phyloP scores from a whole-genome alignment of 2,329 filamentous ascomycete genomes.

The Periconia sp. region DNA sequence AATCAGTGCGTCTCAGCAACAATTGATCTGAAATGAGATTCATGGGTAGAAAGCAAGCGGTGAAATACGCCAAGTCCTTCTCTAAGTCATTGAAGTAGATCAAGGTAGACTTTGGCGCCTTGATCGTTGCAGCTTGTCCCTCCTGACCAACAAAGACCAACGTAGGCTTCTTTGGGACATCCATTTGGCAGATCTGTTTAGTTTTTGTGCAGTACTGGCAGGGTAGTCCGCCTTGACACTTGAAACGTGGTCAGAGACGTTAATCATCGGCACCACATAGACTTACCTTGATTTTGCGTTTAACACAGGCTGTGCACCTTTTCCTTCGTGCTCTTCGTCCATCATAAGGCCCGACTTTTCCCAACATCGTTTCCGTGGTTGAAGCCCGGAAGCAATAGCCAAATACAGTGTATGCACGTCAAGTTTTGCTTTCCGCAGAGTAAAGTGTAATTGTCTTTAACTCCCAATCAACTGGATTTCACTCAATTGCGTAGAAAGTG shows the following conservation, averaged over 20 bases:
- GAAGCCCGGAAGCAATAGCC: not conserved
- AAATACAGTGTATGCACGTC: no score
- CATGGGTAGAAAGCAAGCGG: constrained; percentile 23
- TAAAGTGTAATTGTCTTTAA: no score
- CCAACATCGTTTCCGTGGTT: constrained; percentile 9
- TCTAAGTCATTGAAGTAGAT: not conserved
- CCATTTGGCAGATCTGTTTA: constrained; percentile 14
- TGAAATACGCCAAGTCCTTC: constrained; percentile 22
- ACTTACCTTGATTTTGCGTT: constrained; percentile 28
- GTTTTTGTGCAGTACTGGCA: constrained; percentile 23
- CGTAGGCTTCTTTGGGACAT: not conserved
- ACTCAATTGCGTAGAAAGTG: no score
- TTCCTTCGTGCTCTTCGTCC: constrained; percentile 30
- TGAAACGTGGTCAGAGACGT: not conserved
- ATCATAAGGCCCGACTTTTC: constrained; percentile 26
- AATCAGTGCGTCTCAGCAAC: constrained; percentile 8
- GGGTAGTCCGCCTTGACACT: constrained; percentile 28
- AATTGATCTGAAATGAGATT: constrained; percentile 17
- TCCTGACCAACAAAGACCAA: not conserved
- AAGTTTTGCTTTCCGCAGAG: no score
- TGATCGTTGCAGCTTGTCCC: not conserved
- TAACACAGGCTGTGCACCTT: constrained; percentile 26
- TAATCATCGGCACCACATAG: not conserved
- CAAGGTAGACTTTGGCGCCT: not conserved
- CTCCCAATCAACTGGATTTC: no score